A percentile compares a stretch with the other conserved stretches of the same genome.
Evolutionary conservation across 495 filamentous ascomycete species (phyloP).

Genomic region (Endocarpon pusillum): DNA sequence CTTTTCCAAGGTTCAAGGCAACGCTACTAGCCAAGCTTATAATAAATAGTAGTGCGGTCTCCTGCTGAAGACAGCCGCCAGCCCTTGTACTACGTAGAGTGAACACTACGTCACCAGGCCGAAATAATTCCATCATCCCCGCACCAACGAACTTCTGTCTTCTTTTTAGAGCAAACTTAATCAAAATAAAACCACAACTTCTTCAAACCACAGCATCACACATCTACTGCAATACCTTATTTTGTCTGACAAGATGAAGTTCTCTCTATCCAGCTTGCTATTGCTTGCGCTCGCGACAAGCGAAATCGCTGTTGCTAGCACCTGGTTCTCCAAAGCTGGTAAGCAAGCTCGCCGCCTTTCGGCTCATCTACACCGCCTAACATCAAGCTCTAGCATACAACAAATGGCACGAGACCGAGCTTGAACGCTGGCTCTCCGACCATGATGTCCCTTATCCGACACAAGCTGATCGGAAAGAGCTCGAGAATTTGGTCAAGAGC

Average conservation of each 20-base stretch:
- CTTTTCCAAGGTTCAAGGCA: too few species aligned
- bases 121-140: too few species aligned
- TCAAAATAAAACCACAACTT: too few species aligned
- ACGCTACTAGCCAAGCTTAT: too few species aligned
- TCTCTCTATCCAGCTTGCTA: slow-evolving; percentile 46
- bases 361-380: slow-evolving; percentile 2
- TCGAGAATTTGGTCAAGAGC: slow-evolving; percentile 66
- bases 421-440: slow-evolving; percentile 93
- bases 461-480: slow-evolving; percentile 70
- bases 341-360: slow-evolving; percentile 16
- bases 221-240: too few species aligned
- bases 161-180: too few species aligned
- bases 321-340: slow-evolving; percentile 76
- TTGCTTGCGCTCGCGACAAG: slow-evolving; percentile 50
- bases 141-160: too few species aligned
- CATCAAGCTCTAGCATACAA: slow-evolving; percentile 56
- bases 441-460: slow-evolving; percentile 69
- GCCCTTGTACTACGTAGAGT: too few species aligned
- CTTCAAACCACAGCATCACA: too few species aligned
- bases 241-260: slow-evolving; percentile 64
- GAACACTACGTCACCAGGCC: too few species aligned
- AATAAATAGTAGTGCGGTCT: too few species aligned
- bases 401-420: slow-evolving; percentile 96
- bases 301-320: slow-evolving; percentile 48
- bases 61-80: too few species aligned